Base-by-base conservation (phyloP, 1,284 basidiomycete species). In the Moesziomyces globuligerus region DNA sequence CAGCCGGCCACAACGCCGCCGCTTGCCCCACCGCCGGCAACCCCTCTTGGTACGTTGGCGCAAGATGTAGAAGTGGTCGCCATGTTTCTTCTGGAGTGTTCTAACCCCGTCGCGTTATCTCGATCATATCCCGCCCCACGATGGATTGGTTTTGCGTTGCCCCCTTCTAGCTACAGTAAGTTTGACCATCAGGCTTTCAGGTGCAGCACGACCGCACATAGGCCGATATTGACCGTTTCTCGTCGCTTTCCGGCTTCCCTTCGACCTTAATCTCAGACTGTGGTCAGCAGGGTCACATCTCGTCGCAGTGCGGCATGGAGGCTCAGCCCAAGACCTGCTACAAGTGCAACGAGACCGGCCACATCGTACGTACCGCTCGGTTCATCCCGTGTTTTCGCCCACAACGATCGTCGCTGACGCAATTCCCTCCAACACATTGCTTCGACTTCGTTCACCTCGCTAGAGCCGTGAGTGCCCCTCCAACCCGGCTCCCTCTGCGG, bases 271-370 rank as follows among this genome's bases (percentile, higher is more conserved):
- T 47, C 52, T 57, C 68, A 76, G 72, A 78, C 72, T 80, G 78
- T 49, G 75, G 73, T 41, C 67, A 75, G 61, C 71, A 76, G 51
- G 78, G 78, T 37, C 76, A 79, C 65, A 74, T 79, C 48, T 76
- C 73, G 39, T 65, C 71, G 44, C 74, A 66, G 44, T 79, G 78
- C 72, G 61, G 65, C 64, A 74, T 78, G 57, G 76, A 75, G 72
- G 56, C 78, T 21, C 69, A 71, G 57, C 78, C 78, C 58, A 80
- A 80, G 75, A 58, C 75, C 18, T 80, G 78, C 75, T 80, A 77
- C 76, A 74, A 74, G 51, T 80, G 78, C 72, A 72, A 71, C 62
- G 66, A 76, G 57, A 61, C 68, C 47, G 74, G 72, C 37, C 78
- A 80, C 74, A 65, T 80, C 45, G 66, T 70, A 56, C 20, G 71